A percentile compares a stretch with the other conserved stretches of the same genome.
Evolutionary conservation across 2,329 filamentous ascomycete species (phyloP).

Genomic region (Neopestalotiopsis clavispora): DNA sequence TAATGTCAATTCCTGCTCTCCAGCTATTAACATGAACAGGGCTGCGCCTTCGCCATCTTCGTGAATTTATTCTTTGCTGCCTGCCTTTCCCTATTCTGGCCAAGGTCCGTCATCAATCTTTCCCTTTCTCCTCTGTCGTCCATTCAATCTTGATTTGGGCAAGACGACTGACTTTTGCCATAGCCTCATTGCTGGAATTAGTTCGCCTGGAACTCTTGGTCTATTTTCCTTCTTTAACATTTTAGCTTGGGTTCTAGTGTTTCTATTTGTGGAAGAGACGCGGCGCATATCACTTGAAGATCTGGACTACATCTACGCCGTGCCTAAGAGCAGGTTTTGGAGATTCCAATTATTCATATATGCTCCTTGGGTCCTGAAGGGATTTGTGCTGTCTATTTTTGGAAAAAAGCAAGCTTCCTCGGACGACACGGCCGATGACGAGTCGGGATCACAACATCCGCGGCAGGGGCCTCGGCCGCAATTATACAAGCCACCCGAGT

Average conservation of each 20-base stretch:
- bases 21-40: conserved; percentile 30
- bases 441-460: background rate
- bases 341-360: conserved; percentile 39
- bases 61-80: conserved; percentile 54
- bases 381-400: conserved; percentile 25
- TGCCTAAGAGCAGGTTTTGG: conserved; percentile 43
- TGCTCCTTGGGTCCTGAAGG: conserved; percentile 40
- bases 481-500: background rate
- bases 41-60: conserved; percentile 51
- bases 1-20: background rate
- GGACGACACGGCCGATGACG: background rate
- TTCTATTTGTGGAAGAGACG: conserved; percentile 49
- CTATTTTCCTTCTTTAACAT: conserved; percentile 54
- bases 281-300: conserved; percentile 45
- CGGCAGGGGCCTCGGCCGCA: background rate
- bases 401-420: background rate
- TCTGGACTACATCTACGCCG: conserved; percentile 44
- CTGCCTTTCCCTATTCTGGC: conserved; percentile 48
- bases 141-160: conserved; percentile 22
- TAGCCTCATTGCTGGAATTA: conserved; percentile 30
- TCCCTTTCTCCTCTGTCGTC: conserved; percentile 5
- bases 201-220: conserved; percentile 43
- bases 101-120: conserved; percentile 27
- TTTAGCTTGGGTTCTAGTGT: conserved; percentile 49
- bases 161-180: conserved; percentile 16